Percentiles rank a stretch among this genome's conserved stretches.
Evolutionary conservation across 257 asterid species (phyloP).

Genomic region (Ballota nigra): DNA sequence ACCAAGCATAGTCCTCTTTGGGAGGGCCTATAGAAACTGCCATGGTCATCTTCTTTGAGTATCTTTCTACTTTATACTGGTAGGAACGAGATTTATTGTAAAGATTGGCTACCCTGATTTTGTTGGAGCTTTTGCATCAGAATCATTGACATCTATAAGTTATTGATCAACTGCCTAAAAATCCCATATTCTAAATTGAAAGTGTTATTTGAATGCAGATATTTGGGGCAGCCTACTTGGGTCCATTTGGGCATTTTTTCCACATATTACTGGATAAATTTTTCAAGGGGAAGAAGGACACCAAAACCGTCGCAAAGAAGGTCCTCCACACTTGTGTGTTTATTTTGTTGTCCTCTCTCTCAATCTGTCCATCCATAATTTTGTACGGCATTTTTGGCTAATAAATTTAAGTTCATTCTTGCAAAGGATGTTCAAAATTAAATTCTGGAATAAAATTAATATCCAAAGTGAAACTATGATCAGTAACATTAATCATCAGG

Average conservation of each 20-base stretch:
- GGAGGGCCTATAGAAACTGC: not conserved
- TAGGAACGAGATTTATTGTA: not conserved
- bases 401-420: not conserved
- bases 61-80: not conserved
- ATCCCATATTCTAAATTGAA: not conserved
- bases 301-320: conserved; percentile 90
- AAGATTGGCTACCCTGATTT: not conserved
- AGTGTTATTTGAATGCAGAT: conserved; percentile 46
- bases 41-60: no score
- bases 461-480: not conserved
- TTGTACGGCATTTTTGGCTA: not conserved
- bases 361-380: not conserved
- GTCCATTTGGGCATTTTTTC: conserved; percentile 88
- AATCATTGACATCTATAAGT: not conserved
- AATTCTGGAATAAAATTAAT: not conserved
- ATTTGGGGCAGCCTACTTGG: conserved; percentile 86
- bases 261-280: conserved; percentile 77
- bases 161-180: not conserved
- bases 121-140: not conserved
- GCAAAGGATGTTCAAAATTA: not conserved
- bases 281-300: conserved; percentile 90
- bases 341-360: not conserved
- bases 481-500: not conserved
- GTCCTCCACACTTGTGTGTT: conserved; percentile 30
- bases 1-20: not conserved